These are phyloP conservation scores for Tolypocladium nubicola DNA, from an alignment of 2,329 filamentous ascomycete species.

Conservation along the genomic window DNA sequence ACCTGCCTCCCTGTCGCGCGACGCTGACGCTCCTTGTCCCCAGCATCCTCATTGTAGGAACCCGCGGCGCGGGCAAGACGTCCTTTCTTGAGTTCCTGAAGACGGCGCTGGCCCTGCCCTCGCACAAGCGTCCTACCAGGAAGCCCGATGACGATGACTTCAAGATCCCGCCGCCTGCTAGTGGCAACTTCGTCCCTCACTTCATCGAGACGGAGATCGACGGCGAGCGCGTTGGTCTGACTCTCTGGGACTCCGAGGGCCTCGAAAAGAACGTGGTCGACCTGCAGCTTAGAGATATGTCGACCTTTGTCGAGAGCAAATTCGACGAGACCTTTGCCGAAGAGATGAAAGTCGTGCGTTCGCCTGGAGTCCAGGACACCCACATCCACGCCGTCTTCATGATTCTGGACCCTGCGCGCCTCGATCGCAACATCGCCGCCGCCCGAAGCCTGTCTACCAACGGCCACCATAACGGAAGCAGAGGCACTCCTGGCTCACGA, in stretches of 20 bases:
- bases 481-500: conserved; percentile 24
- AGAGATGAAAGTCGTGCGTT: conserved; percentile 94
- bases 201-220: conserved; percentile 95
- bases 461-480: conserved; percentile 39
- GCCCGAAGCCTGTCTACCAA: conserved; percentile 45
- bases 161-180: conserved; percentile 37
- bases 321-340: conserved; percentile 97
- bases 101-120: conserved; percentile 71
- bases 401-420: conserved; percentile 74
- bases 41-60: conserved; percentile 84
- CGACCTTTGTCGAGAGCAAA: conserved; percentile 88
- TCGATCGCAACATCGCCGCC: conserved; percentile 71
- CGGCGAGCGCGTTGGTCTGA: conserved; percentile 80
- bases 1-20: not conserved
- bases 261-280: conserved; percentile 93
- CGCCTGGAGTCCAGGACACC: conserved; percentile 86
- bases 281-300: conserved; percentile 84
- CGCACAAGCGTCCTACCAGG: conserved; percentile 59
- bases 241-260: conserved; percentile 92
- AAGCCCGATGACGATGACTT: conserved; percentile 49
- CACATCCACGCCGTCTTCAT: conserved; percentile 96
- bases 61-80: conserved; percentile 82
- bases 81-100: conserved; percentile 95
- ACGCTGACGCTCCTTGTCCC: conserved; percentile 6
- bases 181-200: conserved; percentile 71